Conservation (phyloP, 2,329 filamentous ascomycete genomes). For the Penicillium vulpinum region DNA sequence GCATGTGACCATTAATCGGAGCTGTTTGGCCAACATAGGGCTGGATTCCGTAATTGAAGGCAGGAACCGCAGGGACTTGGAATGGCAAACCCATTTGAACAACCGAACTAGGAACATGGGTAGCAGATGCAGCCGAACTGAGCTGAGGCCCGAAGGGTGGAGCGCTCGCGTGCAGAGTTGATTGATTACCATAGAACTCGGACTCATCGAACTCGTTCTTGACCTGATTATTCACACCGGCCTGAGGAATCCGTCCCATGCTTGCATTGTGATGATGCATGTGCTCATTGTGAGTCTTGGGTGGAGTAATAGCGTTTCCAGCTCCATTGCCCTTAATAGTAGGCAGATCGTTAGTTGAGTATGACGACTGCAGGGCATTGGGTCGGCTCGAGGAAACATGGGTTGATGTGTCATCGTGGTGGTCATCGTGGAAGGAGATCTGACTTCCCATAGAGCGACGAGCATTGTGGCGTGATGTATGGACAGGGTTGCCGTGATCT, state of each 20-base stretch:
- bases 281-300: constrained; percentile 62
- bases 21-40: constrained; percentile 56
- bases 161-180: constrained; percentile 76
- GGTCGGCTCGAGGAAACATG: constrained; percentile 42
- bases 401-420: constrained; percentile 26
- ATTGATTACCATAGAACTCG: constrained; percentile 56
- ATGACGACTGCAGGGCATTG: constrained; percentile 70
- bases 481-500: constrained; percentile 23
- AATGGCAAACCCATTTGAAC: constrained; percentile 38
- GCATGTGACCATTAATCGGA: constrained; percentile 38
- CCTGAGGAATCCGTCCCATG: constrained; percentile 73
- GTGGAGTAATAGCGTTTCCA: constrained; percentile 44
- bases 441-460: constrained; percentile 50
- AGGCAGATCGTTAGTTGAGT: constrained; percentile 84
- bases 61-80: constrained; percentile 31
- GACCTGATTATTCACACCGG: constrained; percentile 61
- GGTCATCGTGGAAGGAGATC: constrained; percentile 35
- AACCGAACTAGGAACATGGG: constrained; percentile 24
- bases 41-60: constrained; percentile 54
- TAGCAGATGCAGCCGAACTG: constrained; percentile 39
- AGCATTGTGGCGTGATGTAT: constrained; percentile 40
- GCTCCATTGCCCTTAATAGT: constrained; percentile 71
- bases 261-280: constrained; percentile 75
- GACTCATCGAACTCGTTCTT: constrained; percentile 49
- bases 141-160: constrained; percentile 72